Evolutionary conservation across 2,329 filamentous ascomycete species (phyloP), one percentile per base, ranked within the genome.

Genomic region (Dactylonectria macrodidyma): DNA sequence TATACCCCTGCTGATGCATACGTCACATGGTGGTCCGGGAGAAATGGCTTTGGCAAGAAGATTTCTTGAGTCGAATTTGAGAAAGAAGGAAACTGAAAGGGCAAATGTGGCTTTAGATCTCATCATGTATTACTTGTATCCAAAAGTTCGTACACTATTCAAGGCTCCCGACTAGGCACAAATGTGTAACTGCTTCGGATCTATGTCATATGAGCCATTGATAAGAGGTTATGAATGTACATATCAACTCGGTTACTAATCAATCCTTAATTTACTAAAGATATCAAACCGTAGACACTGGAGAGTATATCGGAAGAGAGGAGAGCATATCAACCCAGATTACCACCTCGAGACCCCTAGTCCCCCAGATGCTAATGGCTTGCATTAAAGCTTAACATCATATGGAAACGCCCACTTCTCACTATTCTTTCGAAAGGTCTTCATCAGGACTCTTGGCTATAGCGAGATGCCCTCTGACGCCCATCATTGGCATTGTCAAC

Each of bases 321-420:
- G 79, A 30, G 75, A 79, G 14, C 69, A 36, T 36, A 11, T 36
- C 16, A 77, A 74, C 44, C 62, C 74, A 33, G 95, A 92, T 78
- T 93, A 92, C 74, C 83, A 92, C 74, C 85, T 92, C 16, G 81
- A 82, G 19, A 82, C 77, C 1, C 85, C 89, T 2, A 86, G 92
- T 61, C 81, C 84, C 47, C 79, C 80, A 34, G 70, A 79, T 50
- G 78, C 83, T 0, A 36, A 36, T 36, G 91, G 91, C 6, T 83
- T 93, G 34, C 86, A 90, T 7, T 89, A 90, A 71, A 89, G 89
- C 1, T 85, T 93, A 1, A 87, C 91, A 2, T 89, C 88, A 1
- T 94, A 94, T 72, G 92, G 92, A 48, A 92, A 94, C 72, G 84
- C 91, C 7, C 92, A 93, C 79, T 94, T 94, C 81, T 92, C 90